Base-by-base conservation (phyloP, 352 stramenopile species). In the Aphanomyces cochlioides region DNA sequence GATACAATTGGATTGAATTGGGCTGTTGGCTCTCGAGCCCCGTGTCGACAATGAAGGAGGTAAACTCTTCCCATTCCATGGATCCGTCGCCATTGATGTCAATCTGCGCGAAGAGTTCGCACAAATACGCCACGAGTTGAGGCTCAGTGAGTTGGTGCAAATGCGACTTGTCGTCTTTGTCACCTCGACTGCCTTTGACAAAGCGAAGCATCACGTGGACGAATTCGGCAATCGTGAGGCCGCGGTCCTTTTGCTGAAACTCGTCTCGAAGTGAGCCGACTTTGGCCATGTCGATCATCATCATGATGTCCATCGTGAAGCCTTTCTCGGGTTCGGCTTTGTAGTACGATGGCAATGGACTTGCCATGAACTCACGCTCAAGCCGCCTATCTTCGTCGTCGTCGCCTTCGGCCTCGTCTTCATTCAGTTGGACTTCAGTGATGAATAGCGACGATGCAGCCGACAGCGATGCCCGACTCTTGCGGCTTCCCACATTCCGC, bases 11-110 rank as follows among this genome's bases (percentile, higher is more conserved):
- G 56, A 96, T 95, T n/a, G 83, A 92, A 73, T 92, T 90, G 66
- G 83, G 87, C 63, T 93, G 84, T 72, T 93, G 87, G 73, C 76
- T 92, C 67, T 92, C 91, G 41, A 93, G 79, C 10, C 87, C 90
- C 54, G 84, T 95, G 64, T 96, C 90, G 38, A 96, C 89, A 65
- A 96, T 95, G 76, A 95, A 96, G 13, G 80, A 90, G 58, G 89
- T 96, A 69, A 97, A 96, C 73, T 97, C 89, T 63, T 96, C 88
- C 90, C 89, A 97, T 73, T 96, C 89, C 85, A 96, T 92, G n/a
- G 86, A 90, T 3, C 88, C 89, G 72, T 96, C 89, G 56, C 86
- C 89, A 63, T 96, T 96, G 70, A 96, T 92, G 74, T 96, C 90
- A 61, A 96, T 96, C 73, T 96, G 87, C 28, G 85, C 89, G 54